Base-by-base conservation (phyloP, 2,329 filamentous ascomycete genomes). In the Mollisia scopiformis region DNA sequence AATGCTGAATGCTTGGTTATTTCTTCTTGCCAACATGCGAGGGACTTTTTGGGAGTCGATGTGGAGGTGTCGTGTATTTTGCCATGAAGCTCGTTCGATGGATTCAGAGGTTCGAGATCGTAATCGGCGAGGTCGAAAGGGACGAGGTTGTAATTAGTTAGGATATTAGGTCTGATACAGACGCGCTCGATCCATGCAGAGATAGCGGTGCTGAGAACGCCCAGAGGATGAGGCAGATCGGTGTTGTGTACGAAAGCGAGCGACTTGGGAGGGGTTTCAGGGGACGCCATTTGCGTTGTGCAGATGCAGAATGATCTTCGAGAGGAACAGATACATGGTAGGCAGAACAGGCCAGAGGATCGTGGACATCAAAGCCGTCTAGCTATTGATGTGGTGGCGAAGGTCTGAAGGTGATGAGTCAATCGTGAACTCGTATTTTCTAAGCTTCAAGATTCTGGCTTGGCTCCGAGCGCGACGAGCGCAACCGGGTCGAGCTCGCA, bases 211-310 rank as follows among this genome's bases (percentile, higher is more conserved):
- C 57, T 59, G 50, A 59, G 50, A 16, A 46, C 41, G 25, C 52
- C 33, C 3, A 59, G 31, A 16, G 50, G 57, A 21, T 43, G 31
- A 3, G 37, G 57, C 14, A 59, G 57, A 19, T 21, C 39, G 2
- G 57, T 47, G 39, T 59, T 59, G 39, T 59, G 57, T 4, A 59
- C 50, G 16, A 50, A 31, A 7, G 57, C 47, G 13, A 59, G 52
- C 39, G 14, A 47, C 23, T 59, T 59, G 7, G 57, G 14, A 49
- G 39, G n/a, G 10, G 11, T 7, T 31, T 46, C 51, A 11, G 37
- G 28, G 10, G 51, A 30, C 11, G 55, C 33, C 55, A 57, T 57
- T 41, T 23, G 30, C 25, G 55, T 19, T 19, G 2, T 31, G 6
- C 21, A 5, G n/a, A 51, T 14, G 10, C 21, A 23, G 51, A 14